Conservation (phyloP, 2,329 filamentous ascomycete genomes). For the Ophiostoma pallidulum region DNA sequence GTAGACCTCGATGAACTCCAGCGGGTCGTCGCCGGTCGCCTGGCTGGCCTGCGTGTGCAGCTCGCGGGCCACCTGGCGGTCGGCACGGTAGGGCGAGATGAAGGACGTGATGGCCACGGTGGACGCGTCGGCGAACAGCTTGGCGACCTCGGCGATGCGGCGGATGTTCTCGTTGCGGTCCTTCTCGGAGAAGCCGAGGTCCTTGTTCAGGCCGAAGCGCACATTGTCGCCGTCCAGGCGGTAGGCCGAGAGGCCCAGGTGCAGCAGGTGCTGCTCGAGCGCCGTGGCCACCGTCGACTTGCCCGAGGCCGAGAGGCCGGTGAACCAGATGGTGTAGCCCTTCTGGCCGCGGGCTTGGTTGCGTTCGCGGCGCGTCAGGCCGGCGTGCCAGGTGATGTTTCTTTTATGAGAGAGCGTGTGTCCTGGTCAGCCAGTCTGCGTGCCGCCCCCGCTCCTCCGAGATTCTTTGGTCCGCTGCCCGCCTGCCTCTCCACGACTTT, state of each 20-base stretch:
- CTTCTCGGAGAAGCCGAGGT: slow-evolving; percentile 85
- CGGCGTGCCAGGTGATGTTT: slow-evolving; percentile 86
- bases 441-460: too few relatives aligned
- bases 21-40: slow-evolving; percentile 52
- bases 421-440: background rate
- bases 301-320: slow-evolving; percentile 87
- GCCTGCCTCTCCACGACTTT: background rate
- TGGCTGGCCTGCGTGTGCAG: slow-evolving; percentile 58
- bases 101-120: slow-evolving; percentile 89
- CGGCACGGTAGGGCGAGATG: slow-evolving; percentile 88
- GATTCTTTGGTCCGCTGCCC: too few relatives aligned
- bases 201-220: slow-evolving; percentile 95
- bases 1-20: slow-evolving; percentile 89
- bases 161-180: slow-evolving; percentile 98
- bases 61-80: slow-evolving; percentile 71
- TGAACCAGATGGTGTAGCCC: slow-evolving; percentile 96
- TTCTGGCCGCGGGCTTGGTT: slow-evolving; percentile 67
- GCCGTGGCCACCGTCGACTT: slow-evolving; percentile 97
- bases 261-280: slow-evolving; percentile 91
- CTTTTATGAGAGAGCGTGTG: too few relatives aligned
- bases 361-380: slow-evolving; percentile 70
- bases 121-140: slow-evolving; percentile 86
- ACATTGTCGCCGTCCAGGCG: slow-evolving; percentile 97
- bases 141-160: slow-evolving; percentile 88
- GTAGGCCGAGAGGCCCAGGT: slow-evolving; percentile 75